Percentiles rank a stretch among this genome's conserved stretches.
Conservation (phyloP, 2,329 filamentous ascomycete species). For the Hypoxylon sp. region DNA sequence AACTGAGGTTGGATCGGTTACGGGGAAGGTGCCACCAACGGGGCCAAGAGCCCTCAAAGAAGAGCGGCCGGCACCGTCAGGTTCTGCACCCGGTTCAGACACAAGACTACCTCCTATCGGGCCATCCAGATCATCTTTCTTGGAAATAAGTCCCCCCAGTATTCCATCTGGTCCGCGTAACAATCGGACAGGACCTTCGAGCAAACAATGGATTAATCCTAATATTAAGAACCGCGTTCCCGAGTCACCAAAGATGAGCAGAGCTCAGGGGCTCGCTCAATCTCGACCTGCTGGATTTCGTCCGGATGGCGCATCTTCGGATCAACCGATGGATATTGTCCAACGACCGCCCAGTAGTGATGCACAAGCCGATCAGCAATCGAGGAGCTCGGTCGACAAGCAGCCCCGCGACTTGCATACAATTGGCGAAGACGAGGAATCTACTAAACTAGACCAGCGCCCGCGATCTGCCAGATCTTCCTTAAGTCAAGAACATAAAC, state of each 20-base stretch:
- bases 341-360: slow-evolving; percentile 68
- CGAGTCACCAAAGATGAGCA: slow-evolving; percentile 66
- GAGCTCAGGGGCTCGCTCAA: slow-evolving; percentile 65
- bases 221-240: slow-evolving; percentile 64
- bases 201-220: slow-evolving; percentile 73
- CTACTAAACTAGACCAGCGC: slow-evolving; percentile 39
- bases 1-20: slow-evolving; percentile 56
- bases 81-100: slow-evolving; percentile 57
- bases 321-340: slow-evolving; percentile 60
- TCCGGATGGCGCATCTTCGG: slow-evolving; percentile 56
- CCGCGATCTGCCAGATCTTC: slow-evolving; percentile 49
- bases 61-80: slow-evolving; percentile 64
- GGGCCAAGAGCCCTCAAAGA: slow-evolving; percentile 66
- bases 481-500: slow-evolving; percentile 44
- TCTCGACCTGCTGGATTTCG: slow-evolving; percentile 56
- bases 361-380: slow-evolving; percentile 61
- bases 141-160: slow-evolving; percentile 62
- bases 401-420: slow-evolving; percentile 45
- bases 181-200: slow-evolving; percentile 66
- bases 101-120: slow-evolving; percentile 58
- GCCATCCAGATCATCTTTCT: slow-evolving; percentile 60
- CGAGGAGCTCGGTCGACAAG: slow-evolving; percentile 36
- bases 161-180: slow-evolving; percentile 68
- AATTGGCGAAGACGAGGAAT: slow-evolving; percentile 38
- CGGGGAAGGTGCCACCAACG: slow-evolving; percentile 67